Evolutionary conservation across 352 stramenopile genomes (phyloP).

Genomic region (Pythium coloratum): DNA sequence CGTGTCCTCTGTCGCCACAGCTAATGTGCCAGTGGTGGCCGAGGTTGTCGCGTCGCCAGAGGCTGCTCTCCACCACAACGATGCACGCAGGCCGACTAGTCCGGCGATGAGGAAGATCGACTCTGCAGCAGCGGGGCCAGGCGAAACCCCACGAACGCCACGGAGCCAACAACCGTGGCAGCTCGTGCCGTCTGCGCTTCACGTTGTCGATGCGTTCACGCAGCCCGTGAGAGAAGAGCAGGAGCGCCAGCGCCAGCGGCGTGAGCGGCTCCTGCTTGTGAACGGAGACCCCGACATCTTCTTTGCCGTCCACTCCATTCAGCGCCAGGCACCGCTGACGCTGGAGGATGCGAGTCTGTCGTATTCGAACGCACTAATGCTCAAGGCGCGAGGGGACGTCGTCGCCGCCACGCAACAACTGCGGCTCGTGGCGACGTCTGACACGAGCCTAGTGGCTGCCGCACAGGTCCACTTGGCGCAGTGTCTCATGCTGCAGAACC

Average conservation of each 20-base stretch:
- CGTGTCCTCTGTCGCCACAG: background rate
- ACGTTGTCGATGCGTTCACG: slow-evolving; percentile 4
- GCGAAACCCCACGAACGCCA: background rate
- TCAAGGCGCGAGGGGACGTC: slow-evolving; percentile 37
- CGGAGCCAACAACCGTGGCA: background rate
- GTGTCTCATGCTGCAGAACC: slow-evolving; percentile 45
- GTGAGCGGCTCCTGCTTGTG: background rate
- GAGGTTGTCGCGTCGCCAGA: background rate
- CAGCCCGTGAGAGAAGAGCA: background rate
- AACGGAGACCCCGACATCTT: slow-evolving; percentile 31
- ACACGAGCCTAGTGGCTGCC: slow-evolving; percentile 25
- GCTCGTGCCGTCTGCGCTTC: background rate
- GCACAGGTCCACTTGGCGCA: slow-evolving; percentile 44
- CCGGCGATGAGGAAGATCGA: background rate
- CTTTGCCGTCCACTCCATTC: slow-evolving; percentile 13
- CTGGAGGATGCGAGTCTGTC: slow-evolving; percentile 24
- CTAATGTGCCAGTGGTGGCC: background rate
- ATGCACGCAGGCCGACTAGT: background rate
- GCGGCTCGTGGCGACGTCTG: slow-evolving; percentile 24
- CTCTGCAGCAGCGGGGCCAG: background rate
- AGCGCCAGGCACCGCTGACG: background rate
- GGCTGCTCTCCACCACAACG: background rate
- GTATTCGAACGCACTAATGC: slow-evolving; percentile 49
- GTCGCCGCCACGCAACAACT: slow-evolving; percentile 28
- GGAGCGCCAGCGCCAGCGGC: background rate